phyloP scores from a whole-genome alignment of 1,284 basidiomycete species.

The Flammula alnicola region DNA sequence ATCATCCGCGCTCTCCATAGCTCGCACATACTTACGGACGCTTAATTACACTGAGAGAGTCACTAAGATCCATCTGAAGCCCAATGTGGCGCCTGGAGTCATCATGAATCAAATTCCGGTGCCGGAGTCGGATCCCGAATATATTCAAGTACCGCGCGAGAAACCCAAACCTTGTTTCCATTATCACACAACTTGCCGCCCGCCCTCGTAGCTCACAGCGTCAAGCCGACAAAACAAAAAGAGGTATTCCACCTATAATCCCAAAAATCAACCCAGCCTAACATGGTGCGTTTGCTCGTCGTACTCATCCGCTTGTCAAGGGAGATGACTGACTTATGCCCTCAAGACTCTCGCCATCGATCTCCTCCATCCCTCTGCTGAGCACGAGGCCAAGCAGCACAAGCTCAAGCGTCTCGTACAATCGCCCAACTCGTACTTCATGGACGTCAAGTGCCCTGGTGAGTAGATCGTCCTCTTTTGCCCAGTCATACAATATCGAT shows the following conservation, averaged over 20 bases:
- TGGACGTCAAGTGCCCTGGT: slow-evolving; percentile 99
- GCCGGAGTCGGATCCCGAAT: slow-evolving; percentile 26
- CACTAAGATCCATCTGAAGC: background rate
- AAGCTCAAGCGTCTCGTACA: slow-evolving; percentile 99
- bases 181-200: slow-evolving; percentile 41
- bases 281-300: slow-evolving; percentile 41
- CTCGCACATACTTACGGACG: too few species aligned
- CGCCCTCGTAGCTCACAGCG: slow-evolving; percentile 31
- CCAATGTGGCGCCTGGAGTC: too few species aligned
- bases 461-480: slow-evolving; percentile 31
- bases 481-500: slow-evolving; percentile 8
- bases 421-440: slow-evolving; percentile 98
- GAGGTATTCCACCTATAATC: slow-evolving; percentile 25
- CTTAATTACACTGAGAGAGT: background rate
- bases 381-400: slow-evolving; percentile 89
- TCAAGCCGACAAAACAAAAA: slow-evolving; percentile 33
- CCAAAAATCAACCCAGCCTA: slow-evolving; percentile 30
- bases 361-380: slow-evolving; percentile 94
- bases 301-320: background rate
- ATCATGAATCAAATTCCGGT: slow-evolving; percentile 16
- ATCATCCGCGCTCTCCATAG: too few species aligned
- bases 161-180: slow-evolving; percentile 39
- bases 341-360: slow-evolving; percentile 95
- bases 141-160: slow-evolving; percentile 30
- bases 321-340: slow-evolving; percentile 7